Evolutionary conservation across 441 rosid species (phyloP).

Genomic region (Biscutella auriculata): DNA sequence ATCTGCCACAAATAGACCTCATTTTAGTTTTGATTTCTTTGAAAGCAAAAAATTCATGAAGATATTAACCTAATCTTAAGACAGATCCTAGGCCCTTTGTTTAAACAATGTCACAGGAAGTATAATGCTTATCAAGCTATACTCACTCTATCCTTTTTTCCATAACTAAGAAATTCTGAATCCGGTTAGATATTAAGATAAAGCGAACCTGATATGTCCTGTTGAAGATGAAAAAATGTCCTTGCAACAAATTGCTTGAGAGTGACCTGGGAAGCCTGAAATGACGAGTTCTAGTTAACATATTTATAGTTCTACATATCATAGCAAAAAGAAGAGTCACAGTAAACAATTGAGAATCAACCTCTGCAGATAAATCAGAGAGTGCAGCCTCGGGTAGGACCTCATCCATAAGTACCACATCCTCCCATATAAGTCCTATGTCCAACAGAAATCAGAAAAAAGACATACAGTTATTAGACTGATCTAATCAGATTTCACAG

Average conservation of each 20-base stretch:
- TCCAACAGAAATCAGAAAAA: conserved; percentile 18
- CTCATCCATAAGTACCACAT: conserved; percentile 77
- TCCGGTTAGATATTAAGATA: conserved; percentile 11
- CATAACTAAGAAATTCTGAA: not conserved
- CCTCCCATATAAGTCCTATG: conserved; percentile 79
- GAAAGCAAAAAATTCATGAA: not conserved
- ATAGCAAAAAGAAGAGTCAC: not conserved
- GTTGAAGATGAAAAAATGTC: conserved; percentile 57
- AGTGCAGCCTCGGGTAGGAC: conserved; percentile 71
- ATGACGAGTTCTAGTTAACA: conserved; percentile 25
- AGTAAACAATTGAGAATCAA: conserved; percentile 16
- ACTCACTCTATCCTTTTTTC: not conserved
- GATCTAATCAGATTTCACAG: conserved; percentile 3
- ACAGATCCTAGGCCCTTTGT: not conserved
- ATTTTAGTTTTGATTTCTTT: conserved; percentile 3
- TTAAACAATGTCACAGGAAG: conserved; percentile 5
- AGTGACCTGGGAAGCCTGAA: conserved; percentile 71
- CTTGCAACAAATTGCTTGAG: conserved; percentile 56
- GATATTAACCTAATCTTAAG: not conserved
- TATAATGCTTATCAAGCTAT: conserved; percentile 6
- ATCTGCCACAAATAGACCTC: conserved; percentile 36
- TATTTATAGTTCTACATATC: conserved; percentile 4
- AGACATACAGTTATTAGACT: conserved; percentile 3
- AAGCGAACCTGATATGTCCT: conserved; percentile 68
- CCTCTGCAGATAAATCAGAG: conserved; percentile 64